These are phyloP conservation scores for Rhizomucor pusillus DNA, from an alignment of 371 early-diverging fungal genomes.

Conservation along the genomic window DNA sequence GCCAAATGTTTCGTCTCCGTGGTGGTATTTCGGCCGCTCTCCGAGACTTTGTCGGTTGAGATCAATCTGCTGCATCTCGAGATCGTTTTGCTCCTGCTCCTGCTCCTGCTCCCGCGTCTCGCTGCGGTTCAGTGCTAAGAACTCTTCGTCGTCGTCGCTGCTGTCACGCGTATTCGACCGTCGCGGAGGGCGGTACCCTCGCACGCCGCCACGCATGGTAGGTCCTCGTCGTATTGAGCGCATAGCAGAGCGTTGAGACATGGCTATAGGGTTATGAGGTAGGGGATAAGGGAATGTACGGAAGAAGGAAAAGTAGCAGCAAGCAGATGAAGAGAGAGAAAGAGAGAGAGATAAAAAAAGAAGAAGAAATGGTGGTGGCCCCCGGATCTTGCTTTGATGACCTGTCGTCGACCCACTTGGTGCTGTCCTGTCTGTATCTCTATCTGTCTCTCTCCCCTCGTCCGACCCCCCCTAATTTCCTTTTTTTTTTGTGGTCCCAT, in stretches of 20 bases:
- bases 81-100: slow-evolving; percentile 10
- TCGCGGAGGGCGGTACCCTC: slow-evolving; percentile 26
- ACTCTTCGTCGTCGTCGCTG: slow-evolving; percentile 32
- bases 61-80: slow-evolving; percentile 19
- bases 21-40: slow-evolving; percentile 26
- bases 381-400: too few relatives aligned
- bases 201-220: slow-evolving; percentile 24
- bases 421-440: too few relatives aligned
- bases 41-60: slow-evolving; percentile 4
- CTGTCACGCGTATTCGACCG: slow-evolving; percentile 10
- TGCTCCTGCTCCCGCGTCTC: not conserved
- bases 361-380: too few relatives aligned
- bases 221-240: slow-evolving; percentile 32
- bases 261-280: slow-evolving; percentile 1
- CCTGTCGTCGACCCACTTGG: too few relatives aligned
- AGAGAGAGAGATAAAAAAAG: not conserved
- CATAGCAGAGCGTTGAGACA: slow-evolving; percentile 1
- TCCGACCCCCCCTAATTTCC: too few relatives aligned
- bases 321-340: not conserved
- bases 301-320: slow-evolving; percentile 4
- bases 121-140: slow-evolving; percentile 16
- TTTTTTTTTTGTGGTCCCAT: too few relatives aligned
- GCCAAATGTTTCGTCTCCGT: slow-evolving; percentile 47
- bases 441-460: too few relatives aligned
- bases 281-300: slow-evolving; percentile 3